Evolutionary conservation across 805 yeast species (phyloP), one percentile per base, ranked within the genome.

Genomic region (Candida sithepensis): DNA sequence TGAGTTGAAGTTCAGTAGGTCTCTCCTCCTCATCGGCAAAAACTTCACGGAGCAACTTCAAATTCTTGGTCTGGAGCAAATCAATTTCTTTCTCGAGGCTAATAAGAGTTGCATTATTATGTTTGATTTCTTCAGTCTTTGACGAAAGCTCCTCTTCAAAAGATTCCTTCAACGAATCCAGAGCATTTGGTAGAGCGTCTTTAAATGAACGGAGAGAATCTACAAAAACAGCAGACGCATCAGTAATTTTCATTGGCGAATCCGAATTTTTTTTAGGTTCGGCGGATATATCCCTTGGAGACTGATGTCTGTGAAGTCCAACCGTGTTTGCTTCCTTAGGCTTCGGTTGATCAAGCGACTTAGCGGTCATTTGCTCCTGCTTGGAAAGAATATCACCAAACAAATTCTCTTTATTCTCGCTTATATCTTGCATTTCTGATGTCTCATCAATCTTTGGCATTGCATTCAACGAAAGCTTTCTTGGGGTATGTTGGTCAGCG

Each of bases 81-180:
- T 69, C 66, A 14, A 73, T 66, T 24, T 75, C 76, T 28, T 67
- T 57, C 40, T 70, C 68, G 50, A 78, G 60, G 28, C 67, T 71
- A 18, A 61, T 63, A 16, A 77, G 58, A 18, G 79, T 67, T 33
- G 64, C 60, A 18, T 70, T 62, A 20, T 78, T 80, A 55, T 81
- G 81, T 22, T 66, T 66, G 33, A 73, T 63, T 49, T 81, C 84
- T 19, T 75, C 69, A 39, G 78, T 79, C 61, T 82, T 82, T 42
- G 73, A 74, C 9, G 50, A 50, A 14, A 68, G 39, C 39, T 64
- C 68, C 13, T 44, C 50, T 13, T 46, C 55, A 40, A 63, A 55
- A 2, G 63, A 50, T 8, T 53, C 57, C 40, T 53, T 57, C 24
- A 65, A 47, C 8, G 53, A 45, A 5, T 46, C 45, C 21, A 65